phyloP scores from a whole-genome alignment of 768 basidiomycete species.

The Lactarius sanguifluus region DNA sequence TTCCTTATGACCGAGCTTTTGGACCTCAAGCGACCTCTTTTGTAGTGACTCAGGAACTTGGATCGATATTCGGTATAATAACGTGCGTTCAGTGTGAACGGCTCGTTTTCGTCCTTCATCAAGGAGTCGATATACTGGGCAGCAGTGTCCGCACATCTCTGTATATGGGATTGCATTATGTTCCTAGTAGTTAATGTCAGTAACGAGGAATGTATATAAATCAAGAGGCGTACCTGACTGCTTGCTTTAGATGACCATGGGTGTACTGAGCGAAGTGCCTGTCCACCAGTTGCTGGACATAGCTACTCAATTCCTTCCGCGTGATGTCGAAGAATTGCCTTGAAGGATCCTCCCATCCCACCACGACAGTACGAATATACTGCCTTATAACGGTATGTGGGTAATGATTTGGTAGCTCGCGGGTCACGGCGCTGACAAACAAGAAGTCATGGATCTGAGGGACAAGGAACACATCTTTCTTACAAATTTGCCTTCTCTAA shows the following conservation, averaged over 20 bases:
- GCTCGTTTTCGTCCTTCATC: constrained; percentile 5
- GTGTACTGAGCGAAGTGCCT: constrained; percentile 54
- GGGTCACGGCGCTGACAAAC: constrained; percentile 58
- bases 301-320: constrained; percentile 40
- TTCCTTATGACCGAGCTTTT: constrained; percentile 7
- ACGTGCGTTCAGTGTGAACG: constrained; percentile 8
- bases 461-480: constrained; percentile 29
- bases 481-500: constrained; percentile 48
- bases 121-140: constrained; percentile 18
- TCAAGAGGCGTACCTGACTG: constrained; percentile 40
- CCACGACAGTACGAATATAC: constrained; percentile 48
- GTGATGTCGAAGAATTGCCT: constrained; percentile 45
- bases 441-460: not conserved
- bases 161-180: constrained; percentile 22
- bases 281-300: constrained; percentile 29
- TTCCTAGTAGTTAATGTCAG: constrained; percentile 6
- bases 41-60: constrained; percentile 40
- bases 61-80: constrained; percentile 15
- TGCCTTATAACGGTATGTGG: constrained; percentile 58
- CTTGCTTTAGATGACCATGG: constrained; percentile 52
- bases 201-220: not conserved
- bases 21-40: constrained; percentile 18
- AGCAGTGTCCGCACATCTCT: constrained; percentile 6
- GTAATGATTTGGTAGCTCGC: constrained; percentile 68
- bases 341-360: constrained; percentile 52